phyloP scores from a whole-genome alignment of 352 stramenopile species.

The Globisporangium abappressorium region DNA sequence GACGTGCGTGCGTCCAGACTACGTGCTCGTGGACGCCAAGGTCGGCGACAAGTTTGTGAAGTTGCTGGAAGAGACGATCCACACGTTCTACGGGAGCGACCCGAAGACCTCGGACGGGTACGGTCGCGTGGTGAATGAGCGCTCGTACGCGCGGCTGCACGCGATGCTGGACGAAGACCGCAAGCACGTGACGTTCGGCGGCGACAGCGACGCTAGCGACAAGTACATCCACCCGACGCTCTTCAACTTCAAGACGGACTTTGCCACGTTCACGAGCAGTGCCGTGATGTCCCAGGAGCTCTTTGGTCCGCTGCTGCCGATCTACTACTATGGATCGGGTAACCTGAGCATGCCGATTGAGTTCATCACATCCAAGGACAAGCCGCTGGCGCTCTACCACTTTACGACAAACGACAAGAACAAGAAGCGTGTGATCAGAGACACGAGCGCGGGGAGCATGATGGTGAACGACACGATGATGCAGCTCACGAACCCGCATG shows the following conservation, averaged over 20 bases:
- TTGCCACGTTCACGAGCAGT: slow-evolving; percentile 43
- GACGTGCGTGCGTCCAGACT: slow-evolving; percentile 94
- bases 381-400: slow-evolving; percentile 86
- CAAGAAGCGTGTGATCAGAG: slow-evolving; percentile 38
- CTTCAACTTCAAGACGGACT: slow-evolving; percentile 81
- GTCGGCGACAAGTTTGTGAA: slow-evolving; percentile 60
- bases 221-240: slow-evolving; percentile 87
- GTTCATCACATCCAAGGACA: slow-evolving; percentile 44
- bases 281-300: slow-evolving; percentile 92
- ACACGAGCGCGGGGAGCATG: slow-evolving; percentile 61
- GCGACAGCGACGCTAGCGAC: slow-evolving; percentile 56
- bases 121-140: slow-evolving; percentile 31
- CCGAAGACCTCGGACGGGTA: slow-evolving; percentile 40
- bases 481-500: slow-evolving; percentile 54
- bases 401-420: slow-evolving; percentile 51
- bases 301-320: slow-evolving; percentile 94
- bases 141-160: slow-evolving; percentile 13
- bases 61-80: slow-evolving; percentile 38
- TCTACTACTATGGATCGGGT: slow-evolving; percentile 74
- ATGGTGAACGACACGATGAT: slow-evolving; percentile 83
- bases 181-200: slow-evolving; percentile 55
- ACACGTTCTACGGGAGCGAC: slow-evolving; percentile 59
- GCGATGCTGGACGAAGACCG: slow-evolving; percentile 59
- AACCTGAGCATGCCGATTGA: slow-evolving; percentile 32
- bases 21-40: slow-evolving; percentile 86